These are phyloP conservation scores for Lagenaria siceraria DNA, from an alignment of 306 rosid species.

Conservation along the genomic window DNA sequence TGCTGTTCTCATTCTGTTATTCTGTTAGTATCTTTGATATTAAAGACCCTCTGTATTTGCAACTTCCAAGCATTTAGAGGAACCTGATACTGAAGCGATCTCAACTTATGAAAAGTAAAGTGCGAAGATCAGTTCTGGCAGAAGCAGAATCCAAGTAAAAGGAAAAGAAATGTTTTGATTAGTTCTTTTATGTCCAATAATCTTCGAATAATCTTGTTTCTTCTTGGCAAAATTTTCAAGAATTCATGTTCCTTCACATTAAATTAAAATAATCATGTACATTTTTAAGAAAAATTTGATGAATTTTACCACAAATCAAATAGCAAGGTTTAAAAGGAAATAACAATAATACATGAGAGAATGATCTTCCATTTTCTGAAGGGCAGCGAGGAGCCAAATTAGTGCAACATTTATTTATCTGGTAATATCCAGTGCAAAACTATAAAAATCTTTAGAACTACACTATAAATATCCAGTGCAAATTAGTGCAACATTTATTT, in stretches of 20 bases:
- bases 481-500: neutral
- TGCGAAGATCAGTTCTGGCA: neutral
- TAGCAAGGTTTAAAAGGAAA: neutral
- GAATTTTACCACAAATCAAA: neutral
- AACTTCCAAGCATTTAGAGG: neutral
- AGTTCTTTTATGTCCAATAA: neutral
- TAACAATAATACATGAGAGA: neutral
- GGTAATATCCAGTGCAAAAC: neutral
- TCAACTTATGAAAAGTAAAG: neutral
- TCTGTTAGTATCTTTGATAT: no score
- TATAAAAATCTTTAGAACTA: neutral
- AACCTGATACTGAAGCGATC: neutral
- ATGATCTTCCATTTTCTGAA: neutral
- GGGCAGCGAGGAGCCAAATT: neutral
- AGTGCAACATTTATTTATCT: neutral
- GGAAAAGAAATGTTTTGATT: neutral
- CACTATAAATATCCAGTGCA: no score
- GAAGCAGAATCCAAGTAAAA: neutral
- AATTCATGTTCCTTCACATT: conserved; percentile 11
- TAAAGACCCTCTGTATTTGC: neutral
- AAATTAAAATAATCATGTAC: neutral
- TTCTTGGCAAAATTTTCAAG: neutral
- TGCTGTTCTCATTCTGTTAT: no score
- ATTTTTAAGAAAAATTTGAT: neutral
- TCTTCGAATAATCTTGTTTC: neutral